A percentile compares a stretch with the other conserved stretches of the same genome.
Evolutionary conservation across 352 stramenopile genomes (phyloP).

Genomic region (Globisporangium carolinianum): DNA sequence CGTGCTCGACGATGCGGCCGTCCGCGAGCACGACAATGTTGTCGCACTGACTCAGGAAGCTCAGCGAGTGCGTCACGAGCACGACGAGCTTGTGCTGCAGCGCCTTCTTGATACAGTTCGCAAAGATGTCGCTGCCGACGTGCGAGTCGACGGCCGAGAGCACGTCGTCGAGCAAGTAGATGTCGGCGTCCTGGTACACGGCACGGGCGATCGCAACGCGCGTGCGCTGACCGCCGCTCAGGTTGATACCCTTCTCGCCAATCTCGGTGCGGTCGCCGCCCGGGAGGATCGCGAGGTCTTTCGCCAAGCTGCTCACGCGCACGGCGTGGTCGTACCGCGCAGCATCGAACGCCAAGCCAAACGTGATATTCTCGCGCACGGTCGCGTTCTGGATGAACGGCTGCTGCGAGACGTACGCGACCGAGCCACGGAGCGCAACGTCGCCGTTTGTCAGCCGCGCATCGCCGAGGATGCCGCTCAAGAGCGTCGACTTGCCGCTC

Average conservation of each 20-base stretch:
- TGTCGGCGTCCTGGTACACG: conserved; percentile 91
- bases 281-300: conserved; percentile 88
- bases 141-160: conserved; percentile 96
- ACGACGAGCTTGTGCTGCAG: conserved; percentile 87
- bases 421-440: conserved; percentile 24
- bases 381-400: conserved; percentile 51
- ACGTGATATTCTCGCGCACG: conserved; percentile 43
- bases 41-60: conserved; percentile 65
- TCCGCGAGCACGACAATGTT: conserved; percentile 55
- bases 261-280: conserved; percentile 96
- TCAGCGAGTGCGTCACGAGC: conserved; percentile 90
- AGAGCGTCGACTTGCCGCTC: conserved; percentile 72
- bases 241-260: conserved; percentile 96
- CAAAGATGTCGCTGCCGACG: conserved; percentile 93
- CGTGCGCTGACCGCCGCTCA: conserved; percentile 94
- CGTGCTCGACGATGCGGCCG: conserved; percentile 67
- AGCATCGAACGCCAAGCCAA: conserved; percentile 31
- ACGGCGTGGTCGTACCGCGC: conserved; percentile 35
- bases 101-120: conserved; percentile 87
- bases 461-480: conserved; percentile 39
- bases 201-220: conserved; percentile 90
- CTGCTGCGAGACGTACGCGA: conserved; percentile 55
- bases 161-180: conserved; percentile 96
- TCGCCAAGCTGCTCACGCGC: conserved; percentile 62
- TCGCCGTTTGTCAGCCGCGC: conserved; percentile 18